A percentile compares a stretch with the other conserved stretches of the same genome.
These are phyloP conservation scores for Botrytis pseudocinerea DNA, from an alignment of 2,329 filamentous ascomycete species.

Conservation along the genomic window DNA sequence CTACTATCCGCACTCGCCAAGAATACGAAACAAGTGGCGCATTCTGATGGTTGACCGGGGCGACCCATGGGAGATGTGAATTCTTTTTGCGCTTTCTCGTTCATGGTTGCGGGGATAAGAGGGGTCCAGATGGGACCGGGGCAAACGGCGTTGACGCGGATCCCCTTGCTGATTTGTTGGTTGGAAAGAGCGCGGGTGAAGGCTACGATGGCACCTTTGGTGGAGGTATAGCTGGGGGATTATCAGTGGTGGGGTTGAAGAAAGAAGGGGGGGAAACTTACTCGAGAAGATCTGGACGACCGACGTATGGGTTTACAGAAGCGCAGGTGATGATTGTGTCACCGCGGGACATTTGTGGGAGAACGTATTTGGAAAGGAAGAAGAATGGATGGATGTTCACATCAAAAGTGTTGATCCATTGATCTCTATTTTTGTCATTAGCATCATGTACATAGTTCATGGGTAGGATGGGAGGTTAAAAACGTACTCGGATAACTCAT, in stretches of 20 bases:
- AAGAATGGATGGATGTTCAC: slow-evolving; percentile 83
- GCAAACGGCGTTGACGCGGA: slow-evolving; percentile 74
- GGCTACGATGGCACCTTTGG: slow-evolving; percentile 74
- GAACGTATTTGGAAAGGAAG: slow-evolving; percentile 74
- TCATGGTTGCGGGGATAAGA: slow-evolving; percentile 73
- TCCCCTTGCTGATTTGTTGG: slow-evolving; percentile 69
- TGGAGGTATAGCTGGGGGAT: slow-evolving; percentile 62
- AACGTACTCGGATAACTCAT: slow-evolving; percentile 64
- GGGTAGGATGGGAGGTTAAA: not conserved
- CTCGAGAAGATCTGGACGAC: slow-evolving; percentile 75
- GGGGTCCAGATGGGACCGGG: slow-evolving; percentile 81
- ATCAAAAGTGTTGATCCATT: slow-evolving; percentile 78
- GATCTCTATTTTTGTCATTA: slow-evolving; percentile 53
- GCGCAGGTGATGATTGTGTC: slow-evolving; percentile 83
- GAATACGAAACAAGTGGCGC: slow-evolving; percentile 80
- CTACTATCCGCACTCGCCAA: slow-evolving; percentile 73
- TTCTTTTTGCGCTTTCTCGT: slow-evolving; percentile 65
- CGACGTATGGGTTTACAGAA: slow-evolving; percentile 80
- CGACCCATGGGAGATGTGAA: slow-evolving; percentile 76
- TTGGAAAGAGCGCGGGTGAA: slow-evolving; percentile 79
- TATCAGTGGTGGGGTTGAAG: not conserved
- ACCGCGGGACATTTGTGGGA: slow-evolving; percentile 74
- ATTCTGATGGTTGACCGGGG: slow-evolving; percentile 77
- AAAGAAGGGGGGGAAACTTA: not conserved
- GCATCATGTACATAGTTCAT: not conserved